Evolutionary conservation across 2,329 filamentous ascomycete genomes (phyloP).

Genomic region (Elsinoe batatas): DNA sequence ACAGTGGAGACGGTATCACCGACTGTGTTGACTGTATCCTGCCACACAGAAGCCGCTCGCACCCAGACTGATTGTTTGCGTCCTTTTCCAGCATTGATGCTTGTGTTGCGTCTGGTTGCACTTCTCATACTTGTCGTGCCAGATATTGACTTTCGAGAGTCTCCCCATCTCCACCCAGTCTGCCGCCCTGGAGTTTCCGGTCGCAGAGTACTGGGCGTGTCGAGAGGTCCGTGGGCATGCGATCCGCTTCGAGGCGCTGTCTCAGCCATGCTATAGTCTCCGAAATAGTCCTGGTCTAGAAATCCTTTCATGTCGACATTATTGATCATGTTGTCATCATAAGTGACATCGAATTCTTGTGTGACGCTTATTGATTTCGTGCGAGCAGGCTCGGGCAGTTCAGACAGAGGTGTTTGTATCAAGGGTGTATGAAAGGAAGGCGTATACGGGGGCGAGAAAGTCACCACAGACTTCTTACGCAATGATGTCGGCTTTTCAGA

Average conservation of each 20-base stretch:
- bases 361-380: slow-evolving; percentile 6
- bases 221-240: background rate
- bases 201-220: background rate
- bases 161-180: slow-evolving; percentile 10
- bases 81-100: slow-evolving; percentile 5
- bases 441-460: slow-evolving; percentile 1
- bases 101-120: background rate
- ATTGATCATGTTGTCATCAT: background rate
- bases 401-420: slow-evolving; percentile 3
- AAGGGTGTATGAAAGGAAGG: slow-evolving; percentile 1
- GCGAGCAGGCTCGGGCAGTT: background rate
- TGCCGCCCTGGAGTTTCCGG: slow-evolving; percentile 6
- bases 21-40: slow-evolving; percentile 8
- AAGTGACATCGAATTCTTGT: slow-evolving; percentile 5
- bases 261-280: background rate
- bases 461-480: background rate
- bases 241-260: background rate
- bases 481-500: background rate
- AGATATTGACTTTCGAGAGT: background rate
- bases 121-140: background rate
- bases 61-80: slow-evolving; percentile 2
- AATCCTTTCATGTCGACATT: slow-evolving; percentile 2
- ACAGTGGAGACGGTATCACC: background rate
- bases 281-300: slow-evolving; percentile 1
- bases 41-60: background rate